Evolutionary conservation across 2,329 filamentous ascomycete species (phyloP), one percentile per base, ranked within the genome.

Genomic region (Leptographium radiaticola): DNA sequence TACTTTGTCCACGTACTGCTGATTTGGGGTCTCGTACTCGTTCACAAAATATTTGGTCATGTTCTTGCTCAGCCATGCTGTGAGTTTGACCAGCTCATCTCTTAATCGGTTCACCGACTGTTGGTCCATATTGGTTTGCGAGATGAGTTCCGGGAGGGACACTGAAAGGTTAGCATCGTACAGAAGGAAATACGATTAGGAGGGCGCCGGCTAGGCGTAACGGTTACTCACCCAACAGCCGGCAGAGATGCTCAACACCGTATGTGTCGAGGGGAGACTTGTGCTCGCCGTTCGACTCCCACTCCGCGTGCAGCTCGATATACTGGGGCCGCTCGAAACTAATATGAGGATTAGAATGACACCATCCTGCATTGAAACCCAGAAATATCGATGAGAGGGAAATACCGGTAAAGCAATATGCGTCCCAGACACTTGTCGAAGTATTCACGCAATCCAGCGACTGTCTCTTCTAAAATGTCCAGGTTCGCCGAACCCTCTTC

Each of bases 101-200:
- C 89, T 84, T 31, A 97, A 80, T 48, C 89, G 86, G 58, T 84
- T 86, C 44, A 95, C 88, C 2, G 89, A 90, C 66, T 95, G 89
- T 52, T 85, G 77, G 64, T 97, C 93, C 89, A 98, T 95, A 70
- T 97, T 97, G 52, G 93, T 98, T 67, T 98, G 93, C 5, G 90
- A 90, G 58, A 97, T 83, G 43, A 97, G 81, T 65, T 98, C 93
- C 0, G 93, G 91, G 61, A 97, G 82, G 1, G 86, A 86, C 4
- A 94, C 91, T 95, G 61, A 8, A 16, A 8, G 30, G 30, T 40
- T 46, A 48, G 49, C 10, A 13, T 25, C 8, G 30, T 31, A 8
- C 6, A 9, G 20, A 2, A 48, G 6, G 33, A 18, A 40, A 18
- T 11, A 7, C 31, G 9, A 25, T 13, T 42, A n/a, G 13, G 25